Evolutionary conservation across 257 asterid species (phyloP), one percentile per base, ranked within the genome.

Genomic region (Schizonepeta tenuifolia): DNA sequence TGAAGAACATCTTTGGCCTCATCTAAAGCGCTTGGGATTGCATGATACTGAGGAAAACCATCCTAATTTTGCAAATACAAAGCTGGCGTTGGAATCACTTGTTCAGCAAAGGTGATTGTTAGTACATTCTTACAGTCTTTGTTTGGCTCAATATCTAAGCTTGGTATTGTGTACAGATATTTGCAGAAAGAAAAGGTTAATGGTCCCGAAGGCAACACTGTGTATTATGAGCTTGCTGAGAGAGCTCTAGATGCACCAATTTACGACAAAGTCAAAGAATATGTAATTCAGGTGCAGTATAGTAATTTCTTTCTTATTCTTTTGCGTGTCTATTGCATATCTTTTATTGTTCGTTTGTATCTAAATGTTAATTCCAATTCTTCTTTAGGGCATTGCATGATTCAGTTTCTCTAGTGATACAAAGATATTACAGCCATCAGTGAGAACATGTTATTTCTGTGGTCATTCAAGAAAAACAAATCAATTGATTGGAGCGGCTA

Each of bases 211-310:
- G 96, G 96, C 53, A 74, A 71, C 84, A 73, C 74, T 57, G 64
- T 85, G 7, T 80, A 75, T 71, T 91, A 86, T 75, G 97, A 92
- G 91, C 97, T 91, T 71, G 99, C 99, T 51, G 99, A 95, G 88
- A 89, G 98, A 77, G 91, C 97, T 62, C 84, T 88, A 67, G 93
- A 95, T 77, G 86, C 70, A 61, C 73, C 82, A 24, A 33, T 86
- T 61, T 44, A 79, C 72, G 84, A 83, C 33, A 81, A 80, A 68
- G 70, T 90, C 75, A 91, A 90, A 76, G 95, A 87, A 54, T 83
- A 81, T 53, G 77, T 88, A 24, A 28, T 82, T 63, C 84, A 91
- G 98, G 99, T 90, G 66, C 50, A 31, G 71, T 49, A 47, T 53
- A 40, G 40, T 54, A 7, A 33, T 6, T 17, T 47, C 71, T 38